Evolutionary conservation across 139 green algal genomes (phyloP).

Genomic region (Coelastrella sp.): DNA sequence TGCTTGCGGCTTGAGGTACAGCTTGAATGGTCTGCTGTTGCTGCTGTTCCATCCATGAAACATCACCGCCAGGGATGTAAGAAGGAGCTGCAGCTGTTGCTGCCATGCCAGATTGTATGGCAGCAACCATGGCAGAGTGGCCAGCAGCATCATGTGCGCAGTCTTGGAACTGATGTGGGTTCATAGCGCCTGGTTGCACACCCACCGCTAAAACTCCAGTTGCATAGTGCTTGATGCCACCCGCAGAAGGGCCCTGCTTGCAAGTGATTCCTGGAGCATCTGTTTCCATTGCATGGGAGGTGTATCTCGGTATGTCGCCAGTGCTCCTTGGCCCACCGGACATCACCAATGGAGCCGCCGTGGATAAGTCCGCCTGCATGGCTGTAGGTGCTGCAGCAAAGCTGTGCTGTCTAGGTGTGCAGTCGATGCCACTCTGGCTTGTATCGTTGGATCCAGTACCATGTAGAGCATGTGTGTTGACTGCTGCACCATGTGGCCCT

Average conservation of each 20-base stretch:
- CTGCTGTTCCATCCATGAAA: background rate
- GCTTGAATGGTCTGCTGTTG: background rate
- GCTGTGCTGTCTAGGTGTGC: conserved; percentile 17
- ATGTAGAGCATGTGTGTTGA: background rate
- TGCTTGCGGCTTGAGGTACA: background rate
- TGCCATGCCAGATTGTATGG: background rate
- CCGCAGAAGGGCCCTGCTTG: background rate
- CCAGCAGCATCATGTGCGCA: background rate
- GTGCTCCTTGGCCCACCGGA: background rate
- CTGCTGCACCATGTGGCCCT: background rate
- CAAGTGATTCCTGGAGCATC: background rate
- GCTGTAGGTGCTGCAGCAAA: background rate
- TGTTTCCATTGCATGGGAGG: conserved; percentile 11
- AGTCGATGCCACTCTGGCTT: conserved; percentile 26
- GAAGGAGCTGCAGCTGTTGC: background rate
- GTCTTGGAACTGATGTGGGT: background rate
- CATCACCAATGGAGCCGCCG: background rate
- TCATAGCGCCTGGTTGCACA: background rate
- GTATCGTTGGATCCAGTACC: conserved; percentile 13
- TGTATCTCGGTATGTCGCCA: background rate
- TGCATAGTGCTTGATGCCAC: conserved; percentile 6
- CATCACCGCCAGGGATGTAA: background rate
- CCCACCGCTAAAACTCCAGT: background rate
- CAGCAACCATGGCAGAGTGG: background rate
- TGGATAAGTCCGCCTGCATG: background rate